A percentile compares a stretch with the other conserved stretches of the same genome.
These are phyloP conservation scores for Lecanicillium sp. DNA, from an alignment of 2,329 filamentous ascomycete genomes.

Conservation along the genomic window DNA sequence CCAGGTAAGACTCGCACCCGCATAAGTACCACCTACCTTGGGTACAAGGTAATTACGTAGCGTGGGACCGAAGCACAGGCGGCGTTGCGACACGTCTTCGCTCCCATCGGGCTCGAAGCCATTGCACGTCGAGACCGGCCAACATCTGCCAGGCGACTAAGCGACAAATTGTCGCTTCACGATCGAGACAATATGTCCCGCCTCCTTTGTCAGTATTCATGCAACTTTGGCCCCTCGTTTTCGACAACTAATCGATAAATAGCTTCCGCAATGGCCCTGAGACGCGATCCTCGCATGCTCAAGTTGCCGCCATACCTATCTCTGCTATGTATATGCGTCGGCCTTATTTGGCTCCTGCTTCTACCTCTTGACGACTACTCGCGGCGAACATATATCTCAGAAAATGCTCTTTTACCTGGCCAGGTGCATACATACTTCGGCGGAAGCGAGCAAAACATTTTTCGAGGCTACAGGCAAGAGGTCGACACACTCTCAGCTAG, in stretches of 20 bases:
- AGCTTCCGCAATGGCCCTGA: conserved; percentile 60
- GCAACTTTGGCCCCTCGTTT: not conserved
- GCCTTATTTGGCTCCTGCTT: conserved; percentile 81
- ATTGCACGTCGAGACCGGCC: too few species aligned
- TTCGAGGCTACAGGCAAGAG: conserved; percentile 83
- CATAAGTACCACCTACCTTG: too few species aligned
- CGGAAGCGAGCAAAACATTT: conserved; percentile 91
- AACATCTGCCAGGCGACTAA: too few species aligned
- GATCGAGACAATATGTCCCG: conserved; percentile 35
- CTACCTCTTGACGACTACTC: conserved; percentile 88
- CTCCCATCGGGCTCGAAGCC: too few species aligned
- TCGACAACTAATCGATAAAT: not conserved
- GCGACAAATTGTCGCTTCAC: too few species aligned
- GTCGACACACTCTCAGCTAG: conserved; percentile 53
- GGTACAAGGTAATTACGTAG: too few species aligned
- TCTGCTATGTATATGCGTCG: conserved; percentile 73
- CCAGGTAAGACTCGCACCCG: too few species aligned
- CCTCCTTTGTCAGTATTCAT: conserved; percentile 40
- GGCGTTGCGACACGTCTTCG: too few species aligned
- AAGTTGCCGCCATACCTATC: conserved; percentile 85
- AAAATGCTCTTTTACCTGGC: conserved; percentile 90
- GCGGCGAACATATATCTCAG: conserved; percentile 87
- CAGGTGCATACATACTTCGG: conserved; percentile 98
- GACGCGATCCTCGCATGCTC: conserved; percentile 72
- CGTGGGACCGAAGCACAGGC: too few species aligned